phyloP scores from a whole-genome alignment of 257 asterid genomes.

The Scutellaria barbata region DNA sequence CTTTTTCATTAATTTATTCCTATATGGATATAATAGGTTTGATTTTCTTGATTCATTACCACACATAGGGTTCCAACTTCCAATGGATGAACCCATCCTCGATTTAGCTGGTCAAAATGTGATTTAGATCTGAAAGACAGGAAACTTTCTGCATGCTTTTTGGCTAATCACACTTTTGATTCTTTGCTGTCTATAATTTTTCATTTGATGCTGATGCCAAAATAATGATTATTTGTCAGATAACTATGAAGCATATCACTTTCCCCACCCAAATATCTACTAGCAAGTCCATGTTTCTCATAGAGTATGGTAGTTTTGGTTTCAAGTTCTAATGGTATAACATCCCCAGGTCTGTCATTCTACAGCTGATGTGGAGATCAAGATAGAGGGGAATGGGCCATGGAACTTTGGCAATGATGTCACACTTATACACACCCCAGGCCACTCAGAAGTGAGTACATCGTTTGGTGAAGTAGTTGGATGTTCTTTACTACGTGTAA shows the following conservation, averaged over 20 bases:
- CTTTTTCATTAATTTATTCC: not conserved
- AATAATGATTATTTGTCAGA: not conserved
- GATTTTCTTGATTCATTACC: not conserved
- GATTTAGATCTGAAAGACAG: not conserved
- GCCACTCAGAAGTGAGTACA: conserved; percentile 63
- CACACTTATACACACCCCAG: conserved; percentile 69
- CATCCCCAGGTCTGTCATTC: conserved; percentile 51
- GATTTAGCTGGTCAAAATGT: not conserved
- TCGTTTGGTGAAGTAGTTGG: conserved; percentile 13
- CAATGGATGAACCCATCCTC: not conserved
- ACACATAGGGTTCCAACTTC: not conserved
- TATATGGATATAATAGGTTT: not conserved
- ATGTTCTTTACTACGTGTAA: conserved; percentile 10
- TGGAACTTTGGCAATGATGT: conserved; percentile 64
- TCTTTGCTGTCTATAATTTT: not conserved
- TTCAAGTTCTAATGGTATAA: conserved; percentile 20
- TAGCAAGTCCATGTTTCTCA: not conserved
- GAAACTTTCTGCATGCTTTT: not conserved
- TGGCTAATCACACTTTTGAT: not conserved
- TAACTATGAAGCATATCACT: not conserved
- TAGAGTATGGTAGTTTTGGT: conserved; percentile 3
- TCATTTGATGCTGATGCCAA: not conserved
- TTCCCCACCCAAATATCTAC: not conserved
- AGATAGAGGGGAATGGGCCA: conserved; percentile 70
- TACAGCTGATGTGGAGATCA: conserved; percentile 63